phyloP scores from a whole-genome alignment of 116 monocot genomes.

The Dioscorea cayenensis region DNA sequence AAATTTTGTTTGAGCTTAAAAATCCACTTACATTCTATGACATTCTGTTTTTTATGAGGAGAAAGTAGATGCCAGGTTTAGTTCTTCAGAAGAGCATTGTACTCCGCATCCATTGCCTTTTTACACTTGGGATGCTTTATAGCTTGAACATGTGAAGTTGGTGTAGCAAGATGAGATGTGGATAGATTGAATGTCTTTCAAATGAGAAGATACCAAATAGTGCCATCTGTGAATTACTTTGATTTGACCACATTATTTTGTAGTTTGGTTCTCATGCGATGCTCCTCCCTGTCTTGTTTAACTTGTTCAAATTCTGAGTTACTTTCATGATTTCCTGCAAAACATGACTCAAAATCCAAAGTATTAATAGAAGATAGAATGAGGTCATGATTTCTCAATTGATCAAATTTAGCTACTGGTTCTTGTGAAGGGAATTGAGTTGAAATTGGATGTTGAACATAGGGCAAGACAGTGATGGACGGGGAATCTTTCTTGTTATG shows the following conservation, averaged over 20 bases:
- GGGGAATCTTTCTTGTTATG: too few relatives aligned
- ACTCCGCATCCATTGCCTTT: constrained; percentile 6
- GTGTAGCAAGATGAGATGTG: neutral
- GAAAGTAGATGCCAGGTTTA: constrained; percentile 2
- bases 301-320: too few relatives aligned
- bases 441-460: too few relatives aligned
- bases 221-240: neutral
- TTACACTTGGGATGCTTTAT: neutral
- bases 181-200: neutral
- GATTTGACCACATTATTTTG: neutral
- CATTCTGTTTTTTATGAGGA: neutral
- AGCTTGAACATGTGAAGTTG: neutral
- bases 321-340: too few relatives aligned
- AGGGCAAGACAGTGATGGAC: too few relatives aligned
- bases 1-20: neutral
- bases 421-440: too few relatives aligned
- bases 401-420: too few relatives aligned
- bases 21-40: neutral
- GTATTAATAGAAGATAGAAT: too few relatives aligned
- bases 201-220: neutral
- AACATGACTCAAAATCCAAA: too few relatives aligned
- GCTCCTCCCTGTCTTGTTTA: too few relatives aligned
- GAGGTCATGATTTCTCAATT: too few relatives aligned
- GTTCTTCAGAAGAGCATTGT: neutral
- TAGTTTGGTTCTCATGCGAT: neutral